Conservation (phyloP, 805 yeast genomes). For the Candida stauntonica region DNA sequence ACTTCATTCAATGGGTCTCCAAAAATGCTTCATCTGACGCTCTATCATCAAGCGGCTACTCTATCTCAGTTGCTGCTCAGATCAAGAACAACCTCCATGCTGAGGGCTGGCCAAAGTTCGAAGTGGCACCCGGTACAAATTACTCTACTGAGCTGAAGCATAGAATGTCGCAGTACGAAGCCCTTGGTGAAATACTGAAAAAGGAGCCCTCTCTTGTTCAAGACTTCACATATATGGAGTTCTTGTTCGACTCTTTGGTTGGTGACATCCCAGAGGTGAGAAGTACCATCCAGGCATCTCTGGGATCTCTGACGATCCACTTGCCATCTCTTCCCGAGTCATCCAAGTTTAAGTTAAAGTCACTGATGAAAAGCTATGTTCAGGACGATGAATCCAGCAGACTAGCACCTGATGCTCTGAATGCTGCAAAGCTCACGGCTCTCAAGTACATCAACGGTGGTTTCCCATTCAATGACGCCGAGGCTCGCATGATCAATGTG, state of each 20-base stretch:
- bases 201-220: slow-evolving; percentile 38
- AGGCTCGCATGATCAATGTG: slow-evolving; percentile 63
- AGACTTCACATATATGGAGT: slow-evolving; percentile 52
- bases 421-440: slow-evolving; percentile 57
- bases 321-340: slow-evolving; percentile 36
- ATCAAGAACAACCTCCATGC: slow-evolving; percentile 47
- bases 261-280: slow-evolving; percentile 61
- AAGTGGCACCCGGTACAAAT: slow-evolving; percentile 34
- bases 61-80: slow-evolving; percentile 44
- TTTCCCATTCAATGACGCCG: slow-evolving; percentile 62
- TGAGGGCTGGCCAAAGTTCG: slow-evolving; percentile 59
- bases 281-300: slow-evolving; percentile 65
- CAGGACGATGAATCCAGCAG: slow-evolving; percentile 29
- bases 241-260: slow-evolving; percentile 65
- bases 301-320: slow-evolving; percentile 53
- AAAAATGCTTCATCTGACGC: slow-evolving; percentile 26
- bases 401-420: slow-evolving; percentile 32
- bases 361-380: slow-evolving; percentile 33
- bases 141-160: slow-evolving; percentile 35
- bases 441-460: slow-evolving; percentile 60
- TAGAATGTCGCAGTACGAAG: slow-evolving; percentile 69
- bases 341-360: slow-evolving; percentile 41
- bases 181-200: slow-evolving; percentile 62
- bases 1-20: slow-evolving; percentile 61
- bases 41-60: slow-evolving; percentile 26